A percentile compares a stretch with the other conserved stretches of the same genome.
Evolutionary conservation across 345 rosid genomes (phyloP).

Genomic region (Conringia planisiliqua): DNA sequence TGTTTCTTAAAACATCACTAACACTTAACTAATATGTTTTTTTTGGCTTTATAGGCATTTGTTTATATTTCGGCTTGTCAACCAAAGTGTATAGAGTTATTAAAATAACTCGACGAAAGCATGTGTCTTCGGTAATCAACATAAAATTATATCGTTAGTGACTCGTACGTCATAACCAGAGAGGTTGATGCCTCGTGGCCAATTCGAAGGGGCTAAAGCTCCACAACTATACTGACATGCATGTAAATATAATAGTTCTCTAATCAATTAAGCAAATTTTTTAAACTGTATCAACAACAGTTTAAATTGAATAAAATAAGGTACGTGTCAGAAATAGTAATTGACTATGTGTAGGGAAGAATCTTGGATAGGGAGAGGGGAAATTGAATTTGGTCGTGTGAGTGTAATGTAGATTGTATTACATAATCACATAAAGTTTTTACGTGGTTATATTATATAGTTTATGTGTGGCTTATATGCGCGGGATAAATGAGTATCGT

Average conservation of each 20-base stretch:
- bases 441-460: constrained; percentile 14
- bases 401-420: constrained; percentile 30
- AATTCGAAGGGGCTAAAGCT: constrained; percentile 19
- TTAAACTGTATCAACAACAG: no score
- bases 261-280: not conserved
- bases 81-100: constrained; percentile 4
- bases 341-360: constrained; percentile 22
- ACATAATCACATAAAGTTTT: constrained; percentile 27
- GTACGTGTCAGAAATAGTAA: not conserved
- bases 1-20: constrained; percentile 24
- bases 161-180: constrained; percentile 22
- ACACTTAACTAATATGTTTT: not conserved
- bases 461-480: constrained; percentile 26
- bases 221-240: not conserved
- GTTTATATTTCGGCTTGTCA: constrained; percentile 7
- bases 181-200: constrained; percentile 26
- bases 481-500: constrained; percentile 3
- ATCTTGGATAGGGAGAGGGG: constrained; percentile 21
- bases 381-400: constrained; percentile 6
- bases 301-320: not conserved
- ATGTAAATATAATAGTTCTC: not conserved
- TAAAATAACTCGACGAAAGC: not conserved
- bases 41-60: constrained; percentile 12
- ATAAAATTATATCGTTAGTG: constrained; percentile 15
- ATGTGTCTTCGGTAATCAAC: constrained; percentile 22